Conservation (phyloP, 352 stramenopile genomes). For the Paralagenidium karlingii region DNA sequence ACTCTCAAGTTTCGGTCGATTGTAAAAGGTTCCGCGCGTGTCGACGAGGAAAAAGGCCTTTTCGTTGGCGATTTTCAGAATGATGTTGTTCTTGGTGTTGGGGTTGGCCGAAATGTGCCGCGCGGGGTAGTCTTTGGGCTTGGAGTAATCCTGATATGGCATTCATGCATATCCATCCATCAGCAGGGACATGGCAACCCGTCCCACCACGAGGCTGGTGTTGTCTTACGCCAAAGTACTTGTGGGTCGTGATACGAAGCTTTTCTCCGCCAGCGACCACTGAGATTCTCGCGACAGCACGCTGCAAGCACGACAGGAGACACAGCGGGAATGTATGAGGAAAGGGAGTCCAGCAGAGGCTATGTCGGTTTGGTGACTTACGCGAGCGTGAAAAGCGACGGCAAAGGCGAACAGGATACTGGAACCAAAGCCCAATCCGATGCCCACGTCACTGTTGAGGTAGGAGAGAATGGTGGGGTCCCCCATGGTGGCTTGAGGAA, state of each 20-base stretch:
- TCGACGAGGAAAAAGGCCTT: slow-evolving; percentile 74
- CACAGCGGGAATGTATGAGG: slow-evolving; percentile 1
- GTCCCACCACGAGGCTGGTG: no score
- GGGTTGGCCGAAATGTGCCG: slow-evolving; percentile 58
- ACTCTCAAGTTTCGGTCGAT: slow-evolving; percentile 75
- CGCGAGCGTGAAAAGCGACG: slow-evolving; percentile 69
- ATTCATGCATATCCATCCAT: no score
- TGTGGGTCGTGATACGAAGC: slow-evolving; percentile 77
- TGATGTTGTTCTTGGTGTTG: slow-evolving; percentile 81
- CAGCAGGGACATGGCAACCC: no score
- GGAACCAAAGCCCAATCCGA: slow-evolving; percentile 65
- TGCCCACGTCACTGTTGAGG: slow-evolving; percentile 68
- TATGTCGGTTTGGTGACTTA: no score
- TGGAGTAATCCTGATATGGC: no score
- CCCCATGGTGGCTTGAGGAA: slow-evolving; percentile 42
- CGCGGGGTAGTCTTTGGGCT: no score
- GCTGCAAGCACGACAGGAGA: slow-evolving; percentile 14
- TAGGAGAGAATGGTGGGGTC: slow-evolving; percentile 74
- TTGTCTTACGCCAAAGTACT: slow-evolving; percentile 80
- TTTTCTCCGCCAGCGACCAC: slow-evolving; percentile 65
- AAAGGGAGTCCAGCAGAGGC: neutral
- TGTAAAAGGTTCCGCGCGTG: slow-evolving; percentile 70
- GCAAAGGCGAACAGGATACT: slow-evolving; percentile 67
- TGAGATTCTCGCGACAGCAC: slow-evolving; percentile 65
- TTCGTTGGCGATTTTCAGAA: slow-evolving; percentile 65